Percentiles rank a stretch among this genome's conserved stretches.
Evolutionary conservation across 2,329 filamentous ascomycete genomes (phyloP).

Genomic region (Arthrobotrys iridis): DNA sequence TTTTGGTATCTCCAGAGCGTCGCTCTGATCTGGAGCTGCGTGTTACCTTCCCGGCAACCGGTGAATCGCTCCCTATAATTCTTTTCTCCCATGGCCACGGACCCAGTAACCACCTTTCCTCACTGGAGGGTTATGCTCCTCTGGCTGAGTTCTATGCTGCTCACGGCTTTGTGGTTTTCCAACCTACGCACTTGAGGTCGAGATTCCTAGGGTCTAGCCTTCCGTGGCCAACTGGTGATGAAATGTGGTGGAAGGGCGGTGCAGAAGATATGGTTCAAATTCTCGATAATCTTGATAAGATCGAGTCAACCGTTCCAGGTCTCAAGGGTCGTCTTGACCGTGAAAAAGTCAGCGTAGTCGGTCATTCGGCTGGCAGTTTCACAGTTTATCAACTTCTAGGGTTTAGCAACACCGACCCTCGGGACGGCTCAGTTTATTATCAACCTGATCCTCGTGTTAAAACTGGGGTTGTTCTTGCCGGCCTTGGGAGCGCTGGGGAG

Average conservation of each 20-base stretch:
- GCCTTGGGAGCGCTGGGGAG: conserved; percentile 59
- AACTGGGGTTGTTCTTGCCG: conserved; percentile 61
- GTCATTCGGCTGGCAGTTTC: conserved; percentile 62
- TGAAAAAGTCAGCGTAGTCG: conserved; percentile 60
- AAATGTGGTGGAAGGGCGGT: conserved; percentile 60
- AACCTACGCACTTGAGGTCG: conserved; percentile 63
- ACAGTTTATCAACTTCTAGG: conserved; percentile 61
- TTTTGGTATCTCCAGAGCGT: conserved; percentile 55
- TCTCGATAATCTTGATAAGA: conserved; percentile 61
- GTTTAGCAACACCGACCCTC: conserved; percentile 60
- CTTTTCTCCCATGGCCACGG: conserved; percentile 63
- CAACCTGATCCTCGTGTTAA: conserved; percentile 61
- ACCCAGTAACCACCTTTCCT: conserved; percentile 62
- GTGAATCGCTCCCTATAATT: conserved; percentile 61
- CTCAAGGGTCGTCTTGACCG: conserved; percentile 61
- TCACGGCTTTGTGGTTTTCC: conserved; percentile 63
- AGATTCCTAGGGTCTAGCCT: conserved; percentile 58
- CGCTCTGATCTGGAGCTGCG: conserved; percentile 60
- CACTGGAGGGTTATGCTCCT: conserved; percentile 63
- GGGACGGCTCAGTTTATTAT: conserved; percentile 55
- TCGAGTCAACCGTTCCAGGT: conserved; percentile 60
- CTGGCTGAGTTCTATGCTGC: conserved; percentile 63
- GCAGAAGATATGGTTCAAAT: conserved; percentile 61
- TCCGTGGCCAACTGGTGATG: conserved; percentile 50
- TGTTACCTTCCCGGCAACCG: conserved; percentile 61